These are phyloP conservation scores for Stagonosporopsis cucurbitacearum DNA, from an alignment of 2,329 filamentous ascomycete genomes.

Conservation along the genomic window DNA sequence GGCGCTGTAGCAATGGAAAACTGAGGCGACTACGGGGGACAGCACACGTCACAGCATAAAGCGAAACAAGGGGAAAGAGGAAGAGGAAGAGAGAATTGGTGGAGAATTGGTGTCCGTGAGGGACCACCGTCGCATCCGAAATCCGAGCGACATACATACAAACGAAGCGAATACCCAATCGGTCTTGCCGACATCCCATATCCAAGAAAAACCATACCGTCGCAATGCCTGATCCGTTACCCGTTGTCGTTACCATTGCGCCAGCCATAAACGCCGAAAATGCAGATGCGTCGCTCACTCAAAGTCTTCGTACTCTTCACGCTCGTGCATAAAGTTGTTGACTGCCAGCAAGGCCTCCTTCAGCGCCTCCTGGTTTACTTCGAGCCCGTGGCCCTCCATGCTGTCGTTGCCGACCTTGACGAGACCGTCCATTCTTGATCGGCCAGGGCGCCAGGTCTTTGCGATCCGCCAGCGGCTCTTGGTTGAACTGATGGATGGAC, in stretches of 20 bases:
- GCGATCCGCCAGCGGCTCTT: conserved; percentile 44
- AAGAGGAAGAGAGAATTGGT: background rate
- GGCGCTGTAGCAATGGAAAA: conserved; percentile 29
- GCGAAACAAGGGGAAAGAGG: background rate
- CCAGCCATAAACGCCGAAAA: conserved; percentile 28
- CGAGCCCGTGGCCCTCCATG: conserved; percentile 41
- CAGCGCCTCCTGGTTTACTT: conserved; percentile 42
- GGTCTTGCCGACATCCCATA: conserved; percentile 16
- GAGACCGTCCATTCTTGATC: conserved; percentile 39
- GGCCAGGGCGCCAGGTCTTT: conserved; percentile 37
- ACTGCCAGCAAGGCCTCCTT: conserved; percentile 43
- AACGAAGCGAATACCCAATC: conserved; percentile 22
- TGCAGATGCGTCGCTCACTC: conserved; percentile 22
- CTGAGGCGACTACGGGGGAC: conserved; percentile 7
- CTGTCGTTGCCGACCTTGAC: conserved; percentile 45
- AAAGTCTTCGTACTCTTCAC: conserved; percentile 34
- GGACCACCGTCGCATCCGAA: conserved; percentile 20
- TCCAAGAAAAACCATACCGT: conserved; percentile 18
- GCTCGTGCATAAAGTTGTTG: conserved; percentile 50
- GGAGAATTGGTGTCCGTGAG: conserved; percentile 5
- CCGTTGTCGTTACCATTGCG: conserved; percentile 27
- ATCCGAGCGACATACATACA: conserved; percentile 29
- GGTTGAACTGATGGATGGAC: conserved; percentile 41
- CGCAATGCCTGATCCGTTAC: conserved; percentile 26
- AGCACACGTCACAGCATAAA: background rate